Base-by-base conservation (phyloP, 2,329 filamentous ascomycete species). In the Immersiporthe knoxdaviesiana region DNA sequence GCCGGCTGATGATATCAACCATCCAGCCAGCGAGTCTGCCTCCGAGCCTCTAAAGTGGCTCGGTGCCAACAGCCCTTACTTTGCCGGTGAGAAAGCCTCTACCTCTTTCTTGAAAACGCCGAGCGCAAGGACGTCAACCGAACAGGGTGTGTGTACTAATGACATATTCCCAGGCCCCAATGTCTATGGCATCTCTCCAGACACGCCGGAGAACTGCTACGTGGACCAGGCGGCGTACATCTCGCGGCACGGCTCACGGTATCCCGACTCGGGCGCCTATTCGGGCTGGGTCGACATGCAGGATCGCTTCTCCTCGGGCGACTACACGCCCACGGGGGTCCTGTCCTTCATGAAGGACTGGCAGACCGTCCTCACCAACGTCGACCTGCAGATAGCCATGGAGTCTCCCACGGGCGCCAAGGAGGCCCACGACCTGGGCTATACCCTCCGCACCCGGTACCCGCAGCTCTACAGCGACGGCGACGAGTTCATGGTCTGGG, bases 361-460 rank as follows among this genome's bases (percentile, higher is more conserved):
- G 90, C 78, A 83, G 69, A 84, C 88, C 0, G 84, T 86, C 1
- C 78, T 91, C 37, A 85, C 81, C 1, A 79, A 88, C 68, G 85
- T 87, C 0, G 77, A 78, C 0, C 78, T 82, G 11, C 86, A 91
- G 75, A 87, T 91, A 30, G 80, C 85, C 5, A 85, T 88, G 74
- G 76, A 88, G 58, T 89, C 86, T 27, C 80, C 85, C 7, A 90
- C 88, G 1, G 90, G 90, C 0, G 88, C 86, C 74, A 89, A 89
- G 72, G 90, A 91, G 75, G 78, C 85, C 0, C 82, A 84, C 54
- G 85, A 87, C 69, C 79, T 89, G 77, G 87, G 86, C 7, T 85
- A 87, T 67, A 79, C 79, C 3, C 79, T 87, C 64, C 78, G 84
- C 56, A 85, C 81, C 1, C 80, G 80, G 64, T 84, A 84, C 68